A percentile compares a stretch with the other conserved stretches of the same genome.
Evolutionary conservation across 805 yeast species (phyloP).

Genomic region (Pichia heedii): DNA sequence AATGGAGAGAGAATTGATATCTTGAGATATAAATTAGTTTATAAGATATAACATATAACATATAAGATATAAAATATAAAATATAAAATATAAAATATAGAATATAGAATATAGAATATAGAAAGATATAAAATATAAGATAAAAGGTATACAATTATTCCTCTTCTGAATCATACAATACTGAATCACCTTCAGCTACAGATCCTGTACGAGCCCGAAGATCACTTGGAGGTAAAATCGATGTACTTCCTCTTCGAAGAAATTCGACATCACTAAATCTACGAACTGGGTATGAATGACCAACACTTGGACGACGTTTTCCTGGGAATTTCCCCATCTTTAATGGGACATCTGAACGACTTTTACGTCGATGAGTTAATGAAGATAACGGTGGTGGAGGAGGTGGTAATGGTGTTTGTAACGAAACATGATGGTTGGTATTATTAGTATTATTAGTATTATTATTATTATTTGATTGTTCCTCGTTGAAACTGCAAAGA

Average conservation of each 20-base stretch:
- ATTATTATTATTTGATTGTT: background rate
- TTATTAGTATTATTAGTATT: background rate
- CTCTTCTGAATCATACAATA: background rate
- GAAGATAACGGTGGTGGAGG: background rate
- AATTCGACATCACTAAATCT: background rate
- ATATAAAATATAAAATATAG: background rate
- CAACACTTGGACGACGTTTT: constrained; percentile 4
- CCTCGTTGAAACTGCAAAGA: constrained; percentile 63
- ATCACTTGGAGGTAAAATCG: constrained; percentile 9
- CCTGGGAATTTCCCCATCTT: constrained; percentile 10
- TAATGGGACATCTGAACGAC: constrained; percentile 5
- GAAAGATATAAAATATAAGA: too few relatives aligned
- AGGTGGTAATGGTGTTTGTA: background rate
- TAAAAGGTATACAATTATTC: too few relatives aligned
- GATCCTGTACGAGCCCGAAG: constrained; percentile 4
- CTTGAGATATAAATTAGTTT: background rate
- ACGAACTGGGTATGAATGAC: background rate
- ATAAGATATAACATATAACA: background rate
- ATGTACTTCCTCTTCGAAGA: constrained; percentile 8
- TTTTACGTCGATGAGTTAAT: constrained; percentile 4
- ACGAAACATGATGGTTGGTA: background rate
- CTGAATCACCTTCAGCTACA: background rate
- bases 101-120: constrained; percentile 1
- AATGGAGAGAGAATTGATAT: constrained; percentile 86
- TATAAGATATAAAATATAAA: too few relatives aligned